Conservation (phyloP, 805 yeast species). For the Ogataea neopini region DNA sequence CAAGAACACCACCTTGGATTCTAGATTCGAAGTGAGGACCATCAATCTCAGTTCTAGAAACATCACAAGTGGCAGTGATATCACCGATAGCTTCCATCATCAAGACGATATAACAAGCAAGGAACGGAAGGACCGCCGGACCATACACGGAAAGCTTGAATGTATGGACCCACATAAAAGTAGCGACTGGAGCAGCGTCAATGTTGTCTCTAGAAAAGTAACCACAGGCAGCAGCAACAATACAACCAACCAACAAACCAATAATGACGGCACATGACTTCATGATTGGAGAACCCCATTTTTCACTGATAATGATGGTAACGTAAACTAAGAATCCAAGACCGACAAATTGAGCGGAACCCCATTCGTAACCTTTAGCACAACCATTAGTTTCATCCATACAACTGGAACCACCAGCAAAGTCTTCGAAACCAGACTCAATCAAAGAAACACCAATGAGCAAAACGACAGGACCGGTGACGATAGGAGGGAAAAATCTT, state of each 20-base stretch:
- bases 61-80: conserved; percentile 92
- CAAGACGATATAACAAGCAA: conserved; percentile 77
- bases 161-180: conserved; percentile 87
- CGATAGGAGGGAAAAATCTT: conserved; percentile 81
- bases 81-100: conserved; percentile 96
- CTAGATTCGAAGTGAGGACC: conserved; percentile 81
- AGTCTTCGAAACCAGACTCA: conserved; percentile 73
- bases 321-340: conserved; percentile 81
- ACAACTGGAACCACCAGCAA: conserved; percentile 85
- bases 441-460: conserved; percentile 76
- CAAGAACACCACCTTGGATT: conserved; percentile 89
- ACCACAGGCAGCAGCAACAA: conserved; percentile 88
- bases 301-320: conserved; percentile 73
- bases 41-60: conserved; percentile 79
- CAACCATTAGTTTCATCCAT: conserved; percentile 41
- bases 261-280: conserved; percentile 89
- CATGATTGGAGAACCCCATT: conserved; percentile 93
- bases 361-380: conserved; percentile 65
- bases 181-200: conserved; percentile 73
- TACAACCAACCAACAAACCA: conserved; percentile 85
- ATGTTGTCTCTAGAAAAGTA: conserved; percentile 65
- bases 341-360: conserved; percentile 84
- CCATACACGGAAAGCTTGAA: conserved; percentile 77
- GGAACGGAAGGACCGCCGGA: conserved; percentile 81
- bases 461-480: conserved; percentile 90